Percentiles rank a stretch among this genome's conserved stretches.
Conservation (phyloP, 2,329 filamentous ascomycete genomes). For the Ceratocystis papillata region DNA sequence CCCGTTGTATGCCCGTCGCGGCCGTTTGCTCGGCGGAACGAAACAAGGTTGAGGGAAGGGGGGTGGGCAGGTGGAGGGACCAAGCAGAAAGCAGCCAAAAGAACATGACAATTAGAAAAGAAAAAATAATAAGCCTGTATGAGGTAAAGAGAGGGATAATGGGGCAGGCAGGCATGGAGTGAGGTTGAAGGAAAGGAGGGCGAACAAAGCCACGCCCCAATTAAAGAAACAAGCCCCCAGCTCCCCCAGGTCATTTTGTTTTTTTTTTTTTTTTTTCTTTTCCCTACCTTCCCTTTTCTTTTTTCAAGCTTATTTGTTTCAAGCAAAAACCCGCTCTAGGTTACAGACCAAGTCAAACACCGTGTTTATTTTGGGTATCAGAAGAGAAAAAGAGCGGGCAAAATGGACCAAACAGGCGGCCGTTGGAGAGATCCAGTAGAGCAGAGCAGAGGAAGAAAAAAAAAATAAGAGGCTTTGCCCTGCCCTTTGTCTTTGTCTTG, state of each 20-base stretch:
- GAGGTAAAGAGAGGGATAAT: not conserved
- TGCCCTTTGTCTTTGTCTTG: not conserved
- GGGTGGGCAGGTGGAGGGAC: not conserved
- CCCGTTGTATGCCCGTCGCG: not conserved
- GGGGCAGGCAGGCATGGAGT: not conserved
- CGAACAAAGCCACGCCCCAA: not conserved
- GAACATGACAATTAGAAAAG: not conserved
- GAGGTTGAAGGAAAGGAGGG: not conserved
- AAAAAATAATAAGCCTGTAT: not conserved
- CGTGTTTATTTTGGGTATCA: not conserved
- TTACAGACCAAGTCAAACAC: slow-evolving; percentile 13
- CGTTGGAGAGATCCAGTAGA: not conserved
- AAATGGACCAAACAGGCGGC: no score
- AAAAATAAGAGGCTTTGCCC: not conserved
- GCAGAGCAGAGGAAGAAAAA: not conserved
- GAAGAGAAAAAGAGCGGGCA: no score
- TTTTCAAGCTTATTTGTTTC: slow-evolving; percentile 15
- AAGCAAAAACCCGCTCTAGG: slow-evolving; percentile 10
- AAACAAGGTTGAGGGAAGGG: not conserved
- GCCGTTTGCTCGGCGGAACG: slow-evolving; percentile 9
- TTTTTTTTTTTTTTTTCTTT: not conserved
- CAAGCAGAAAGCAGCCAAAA: not conserved
- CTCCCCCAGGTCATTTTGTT: not conserved
- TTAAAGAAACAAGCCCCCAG: not conserved
- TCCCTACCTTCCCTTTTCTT: not conserved